Base-by-base conservation (phyloP, 108 stramenopile species). In the Skeletonema costatum region DNA sequence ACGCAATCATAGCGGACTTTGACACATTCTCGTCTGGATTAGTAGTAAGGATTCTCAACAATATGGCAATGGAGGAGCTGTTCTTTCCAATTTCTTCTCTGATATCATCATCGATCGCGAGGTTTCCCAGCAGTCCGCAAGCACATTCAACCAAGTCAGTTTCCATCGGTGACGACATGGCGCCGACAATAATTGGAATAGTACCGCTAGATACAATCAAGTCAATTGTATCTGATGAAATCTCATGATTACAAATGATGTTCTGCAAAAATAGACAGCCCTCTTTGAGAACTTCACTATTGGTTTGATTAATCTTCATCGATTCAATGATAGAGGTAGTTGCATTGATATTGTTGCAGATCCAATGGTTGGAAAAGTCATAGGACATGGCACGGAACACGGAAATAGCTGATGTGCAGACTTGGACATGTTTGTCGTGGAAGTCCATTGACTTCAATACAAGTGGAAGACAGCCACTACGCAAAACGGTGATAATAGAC, bases 331-430 rank as follows among this genome's bases (percentile, higher is more conserved):
- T 59, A 56, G 71, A 72, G n/a, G 64, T 53, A 13, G 74, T 58
- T 25, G 77, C 82, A 11, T 83, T 73, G 3, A 73, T 59, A 62
- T 60, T 21, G 17, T 77, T n/a, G 9, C 68, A 68, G 41, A 38
- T 59, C 51, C 32, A 25, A 44, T 81, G 80, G 21, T 69, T 70
- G 12, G 63, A 21, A 69, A 78, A 78, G 56, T 83, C 82, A 48
- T 78, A 78, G 0, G 82, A 83, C 36, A 78, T 32, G 19, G 82
- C 71, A 19, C 82, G 77, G n/a, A 77, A 73, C 32, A 83, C 68
- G 2, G 64, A 72, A 32, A 77, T 78, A n/a, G 39, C 77, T 17
- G 72, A 65, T 48, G 78, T 58, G 14, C 78, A 72, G 19, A 83
- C 64, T 38, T 83, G 72, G 12, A 58, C 2, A 33, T 67, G 11